Evolutionary conservation across 202 grass and related monocot genomes (phyloP).

Genomic region (Schoenoplectus triqueter): DNA sequence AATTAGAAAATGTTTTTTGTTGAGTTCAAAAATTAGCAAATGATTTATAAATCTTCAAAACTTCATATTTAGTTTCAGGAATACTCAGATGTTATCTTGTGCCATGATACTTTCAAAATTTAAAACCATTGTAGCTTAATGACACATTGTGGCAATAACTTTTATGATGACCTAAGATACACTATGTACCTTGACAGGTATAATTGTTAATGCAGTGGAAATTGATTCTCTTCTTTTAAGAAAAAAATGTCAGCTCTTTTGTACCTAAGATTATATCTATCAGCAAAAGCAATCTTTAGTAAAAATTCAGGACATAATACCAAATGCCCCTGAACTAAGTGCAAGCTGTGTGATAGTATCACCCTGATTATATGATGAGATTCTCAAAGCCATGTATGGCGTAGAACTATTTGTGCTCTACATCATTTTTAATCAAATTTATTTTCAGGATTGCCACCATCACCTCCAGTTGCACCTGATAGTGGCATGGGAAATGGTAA

Average conservation of each 20-base stretch:
- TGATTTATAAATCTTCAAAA: slow-evolving; percentile 9
- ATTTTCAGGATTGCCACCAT: slow-evolving; percentile 75
- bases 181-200: neutral
- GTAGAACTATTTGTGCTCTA: slow-evolving; percentile 2
- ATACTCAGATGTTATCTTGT: neutral
- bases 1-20: neutral
- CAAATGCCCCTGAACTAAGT: neutral
- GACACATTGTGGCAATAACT: slow-evolving; percentile 8
- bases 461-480: slow-evolving; percentile 60
- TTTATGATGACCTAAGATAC: neutral
- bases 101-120: neutral
- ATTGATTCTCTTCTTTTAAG: neutral
- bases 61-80: slow-evolving; percentile 1
- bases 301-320: neutral
- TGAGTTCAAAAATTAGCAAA: slow-evolving; percentile 6
- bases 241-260: neutral
- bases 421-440: neutral
- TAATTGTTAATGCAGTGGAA: neutral
- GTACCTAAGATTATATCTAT: slow-evolving; percentile 5
- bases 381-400: neutral
- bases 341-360: neutral
- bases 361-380: neutral
- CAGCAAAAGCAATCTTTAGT: neutral
- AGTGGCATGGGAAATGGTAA: slow-evolving; percentile 64
- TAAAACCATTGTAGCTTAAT: neutral